Base-by-base conservation (phyloP, 352 stramenopile genomes). In the Lagenidium sp. region DNA sequence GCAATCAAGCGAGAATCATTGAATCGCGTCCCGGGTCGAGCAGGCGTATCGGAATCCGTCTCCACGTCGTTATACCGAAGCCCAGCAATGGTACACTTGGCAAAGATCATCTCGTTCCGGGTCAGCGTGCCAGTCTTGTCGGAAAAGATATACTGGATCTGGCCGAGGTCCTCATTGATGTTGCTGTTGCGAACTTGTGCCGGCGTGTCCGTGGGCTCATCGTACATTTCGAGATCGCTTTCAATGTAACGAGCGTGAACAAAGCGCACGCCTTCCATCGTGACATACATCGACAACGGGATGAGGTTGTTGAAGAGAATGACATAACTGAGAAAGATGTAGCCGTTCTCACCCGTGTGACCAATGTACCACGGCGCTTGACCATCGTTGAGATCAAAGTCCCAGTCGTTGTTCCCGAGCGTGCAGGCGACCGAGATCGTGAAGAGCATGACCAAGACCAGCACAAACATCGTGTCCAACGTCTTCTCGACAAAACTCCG, bases 71-170 rank as follows among this genome's bases (percentile, higher is more conserved):
- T 96, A 63, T 97, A 98, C 21, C 82, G 78, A 34, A 88, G 46
- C 4, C 92, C 92, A 18, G 55, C 86, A 35, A 98, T 90, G 1
- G 84, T 91, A 54, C 91, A 97, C 60, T 96, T 96, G 26, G 89
- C 77, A 52, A 94, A 94, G 19, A 91, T 74, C 82, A 94, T 94
- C 55, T 92, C 80, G 39, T 94, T 94, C 23, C 78, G 72, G 2
- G 82, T 94, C 21, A 94, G 50, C 4, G 82, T 94, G 19, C 82
- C 82, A 6, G 82, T 94, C 41, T 94, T 94, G 60, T 94, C 82
- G 19, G 79, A 92, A 47, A 94, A 92, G 41, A 94, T 93, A 36
- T 92, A 94, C 76, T 94, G 77, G 42, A 94, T 87, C 53, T 94
- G 82, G 11, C 82, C 82, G 3, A 94, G 64, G 50, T 94, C 82